phyloP scores from a whole-genome alignment of 768 basidiomycete species.

The Fomitopsis pulvina region DNA sequence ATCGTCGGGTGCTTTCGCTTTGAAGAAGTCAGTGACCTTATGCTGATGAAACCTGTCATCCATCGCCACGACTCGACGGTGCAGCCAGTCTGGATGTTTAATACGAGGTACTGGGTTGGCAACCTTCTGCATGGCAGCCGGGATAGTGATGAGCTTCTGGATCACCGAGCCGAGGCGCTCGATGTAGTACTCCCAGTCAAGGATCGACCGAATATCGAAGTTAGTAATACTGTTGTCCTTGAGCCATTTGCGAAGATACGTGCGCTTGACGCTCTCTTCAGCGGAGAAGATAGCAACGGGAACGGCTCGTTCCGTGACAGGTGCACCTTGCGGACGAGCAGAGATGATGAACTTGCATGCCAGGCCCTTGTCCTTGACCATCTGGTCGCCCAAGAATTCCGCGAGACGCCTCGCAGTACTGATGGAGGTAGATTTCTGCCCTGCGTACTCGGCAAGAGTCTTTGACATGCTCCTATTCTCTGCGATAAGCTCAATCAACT shows the following conservation, averaged over 20 bases:
- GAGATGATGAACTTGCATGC: conserved; percentile 99
- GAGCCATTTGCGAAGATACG: conserved; percentile 92
- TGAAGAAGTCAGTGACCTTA: conserved; percentile 95
- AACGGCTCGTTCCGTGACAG: conserved; percentile 94
- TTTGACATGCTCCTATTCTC: conserved; percentile 98
- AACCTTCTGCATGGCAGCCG: conserved; percentile 97
- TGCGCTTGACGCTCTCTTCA: conserved; percentile 83
- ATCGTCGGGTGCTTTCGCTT: conserved; percentile 28
- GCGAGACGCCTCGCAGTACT: conserved; percentile 92
- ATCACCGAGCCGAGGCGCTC: conserved; percentile 96
- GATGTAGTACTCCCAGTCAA: conserved; percentile 99
- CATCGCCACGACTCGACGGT: conserved; percentile 79
- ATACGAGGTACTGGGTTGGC: conserved; percentile 94
- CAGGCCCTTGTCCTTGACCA: conserved; percentile 99
- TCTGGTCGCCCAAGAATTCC: conserved; percentile 94
- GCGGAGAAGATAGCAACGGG: conserved; percentile 98
- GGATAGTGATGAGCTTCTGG: conserved; percentile 98
- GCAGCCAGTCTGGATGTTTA: conserved; percentile 96
- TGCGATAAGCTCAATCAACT: conserved; percentile 95
- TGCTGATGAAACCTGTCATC: conserved; percentile 98
- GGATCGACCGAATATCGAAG: conserved; percentile 89
- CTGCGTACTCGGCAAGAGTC: conserved; percentile 92
- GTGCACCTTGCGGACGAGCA: conserved; percentile 83
- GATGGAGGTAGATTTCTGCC: conserved; percentile 97
- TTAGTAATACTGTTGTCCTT: conserved; percentile 83